A percentile compares a stretch with the other conserved stretches of the same genome.
phyloP scores from a whole-genome alignment of 129 eudicot species.

The Artemisia tridentata region DNA sequence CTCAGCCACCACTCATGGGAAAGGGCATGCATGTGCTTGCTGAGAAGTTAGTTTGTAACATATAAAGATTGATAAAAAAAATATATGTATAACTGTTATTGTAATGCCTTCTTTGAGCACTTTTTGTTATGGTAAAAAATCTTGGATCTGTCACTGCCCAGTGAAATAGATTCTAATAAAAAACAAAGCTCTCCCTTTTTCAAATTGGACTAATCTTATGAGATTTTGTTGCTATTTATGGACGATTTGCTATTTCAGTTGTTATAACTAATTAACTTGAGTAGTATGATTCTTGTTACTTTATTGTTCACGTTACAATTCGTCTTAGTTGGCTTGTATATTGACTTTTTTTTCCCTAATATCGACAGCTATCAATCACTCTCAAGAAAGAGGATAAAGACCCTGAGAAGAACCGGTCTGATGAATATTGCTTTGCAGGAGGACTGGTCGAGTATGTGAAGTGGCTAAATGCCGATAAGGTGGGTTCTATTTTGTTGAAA shows the following conservation, averaged over 20 bases:
- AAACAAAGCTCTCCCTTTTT: background rate
- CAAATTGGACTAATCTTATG: background rate
- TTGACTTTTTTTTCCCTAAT: conserved; percentile 9
- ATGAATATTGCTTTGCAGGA: conserved; percentile 86
- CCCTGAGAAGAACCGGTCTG: conserved; percentile 53
- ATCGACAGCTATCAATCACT: conserved; percentile 65
- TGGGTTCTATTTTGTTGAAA: conserved; percentile 8
- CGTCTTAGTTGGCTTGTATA: background rate
- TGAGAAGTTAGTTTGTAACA: background rate
- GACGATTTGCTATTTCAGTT: background rate
- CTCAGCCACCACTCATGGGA: background rate
- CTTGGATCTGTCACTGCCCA: background rate
- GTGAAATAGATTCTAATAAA: background rate
- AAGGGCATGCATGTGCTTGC: background rate
- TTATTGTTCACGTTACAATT: background rate
- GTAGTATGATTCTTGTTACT: conserved; percentile 5
- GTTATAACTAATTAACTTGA: background rate
- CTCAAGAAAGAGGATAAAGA: conserved; percentile 65
- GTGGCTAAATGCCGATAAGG: conserved; percentile 98
- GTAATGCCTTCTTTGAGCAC: background rate
- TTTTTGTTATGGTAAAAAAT: background rate
- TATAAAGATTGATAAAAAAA: background rate
- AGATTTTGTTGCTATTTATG: background rate
- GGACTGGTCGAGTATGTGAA: conserved; percentile 87
- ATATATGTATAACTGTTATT: background rate